Conservation (phyloP, 495 filamentous ascomycete species). For the Podospora appendiculata region DNA sequence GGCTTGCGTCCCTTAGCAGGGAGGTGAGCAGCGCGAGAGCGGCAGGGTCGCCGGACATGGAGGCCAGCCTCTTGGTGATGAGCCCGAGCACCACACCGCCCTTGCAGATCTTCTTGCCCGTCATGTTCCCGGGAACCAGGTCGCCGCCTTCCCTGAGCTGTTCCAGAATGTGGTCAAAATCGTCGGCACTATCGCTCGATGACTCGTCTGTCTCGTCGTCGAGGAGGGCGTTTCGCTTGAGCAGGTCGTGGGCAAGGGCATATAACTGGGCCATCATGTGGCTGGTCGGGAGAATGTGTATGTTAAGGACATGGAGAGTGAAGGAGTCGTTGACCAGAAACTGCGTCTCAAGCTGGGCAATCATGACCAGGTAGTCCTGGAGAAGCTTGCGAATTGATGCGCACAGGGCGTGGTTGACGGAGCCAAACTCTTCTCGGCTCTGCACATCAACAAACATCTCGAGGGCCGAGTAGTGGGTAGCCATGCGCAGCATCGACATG, state of each 20-base stretch:
- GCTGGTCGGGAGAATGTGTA: slow-evolving; percentile 80
- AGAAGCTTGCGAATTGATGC: slow-evolving; percentile 84
- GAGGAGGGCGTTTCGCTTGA: slow-evolving; percentile 77
- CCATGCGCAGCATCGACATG: slow-evolving; percentile 86
- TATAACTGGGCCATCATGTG: slow-evolving; percentile 89
- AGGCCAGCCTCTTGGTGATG: slow-evolving; percentile 72
- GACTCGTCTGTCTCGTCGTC: slow-evolving; percentile 83
- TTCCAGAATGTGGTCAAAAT: slow-evolving; percentile 64
- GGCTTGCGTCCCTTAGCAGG: slow-evolving; percentile 77
- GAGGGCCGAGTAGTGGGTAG: slow-evolving; percentile 82
- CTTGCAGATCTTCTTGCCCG: slow-evolving; percentile 87
- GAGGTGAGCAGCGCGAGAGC: slow-evolving; percentile 72
- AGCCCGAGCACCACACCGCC: slow-evolving; percentile 83
- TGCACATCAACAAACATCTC: slow-evolving; percentile 92
- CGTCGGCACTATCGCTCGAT: slow-evolving; percentile 69
- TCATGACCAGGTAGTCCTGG: slow-evolving; percentile 86
- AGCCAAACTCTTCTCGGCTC: slow-evolving; percentile 85
- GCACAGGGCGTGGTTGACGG: slow-evolving; percentile 94
- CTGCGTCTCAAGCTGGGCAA: slow-evolving; percentile 89
- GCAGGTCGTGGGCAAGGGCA: slow-evolving; percentile 73
- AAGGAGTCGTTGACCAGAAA: slow-evolving; percentile 79
- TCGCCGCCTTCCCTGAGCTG: slow-evolving; percentile 85
- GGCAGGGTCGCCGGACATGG: slow-evolving; percentile 88
- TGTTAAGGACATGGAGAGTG: slow-evolving; percentile 83
- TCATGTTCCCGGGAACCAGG: slow-evolving; percentile 65